phyloP scores from a whole-genome alignment of 2,329 filamentous ascomycete species.

The Tolypocladium album region DNA sequence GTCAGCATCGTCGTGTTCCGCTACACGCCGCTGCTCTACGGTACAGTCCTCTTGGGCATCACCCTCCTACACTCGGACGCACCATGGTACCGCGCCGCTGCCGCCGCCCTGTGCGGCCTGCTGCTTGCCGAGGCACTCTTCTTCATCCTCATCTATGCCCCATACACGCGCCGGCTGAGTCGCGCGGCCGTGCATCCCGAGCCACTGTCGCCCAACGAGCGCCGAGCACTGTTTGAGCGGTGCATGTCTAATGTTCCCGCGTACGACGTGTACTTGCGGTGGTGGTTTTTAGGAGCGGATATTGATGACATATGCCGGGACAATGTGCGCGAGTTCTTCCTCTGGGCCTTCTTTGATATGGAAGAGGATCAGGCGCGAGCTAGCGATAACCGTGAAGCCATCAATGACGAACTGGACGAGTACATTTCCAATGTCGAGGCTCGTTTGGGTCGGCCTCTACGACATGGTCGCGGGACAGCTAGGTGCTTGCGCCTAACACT shows the following conservation, averaged over 20 bases:
- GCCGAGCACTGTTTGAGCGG: conserved; percentile 43
- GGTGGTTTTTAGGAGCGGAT: conserved; percentile 57
- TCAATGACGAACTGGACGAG: conserved; percentile 29
- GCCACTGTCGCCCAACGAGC: conserved; percentile 31
- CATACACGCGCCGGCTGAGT: conserved; percentile 28
- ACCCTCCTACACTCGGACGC: conserved; percentile 2
- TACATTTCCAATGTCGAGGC: conserved; percentile 43
- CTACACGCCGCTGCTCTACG: conserved; percentile 30
- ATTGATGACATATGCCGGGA: conserved; percentile 48
- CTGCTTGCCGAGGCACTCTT: conserved; percentile 30
- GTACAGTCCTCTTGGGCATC: conserved; percentile 16
- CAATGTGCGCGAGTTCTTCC: conserved; percentile 56
- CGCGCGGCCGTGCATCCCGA: conserved; percentile 28
- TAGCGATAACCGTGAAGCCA: conserved; percentile 16
- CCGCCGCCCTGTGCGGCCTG: conserved; percentile 15
- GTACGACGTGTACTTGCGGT: conserved; percentile 43
- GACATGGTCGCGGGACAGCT: conserved; percentile 43
- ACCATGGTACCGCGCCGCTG: not conserved
- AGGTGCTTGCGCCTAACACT: conserved; percentile 52
- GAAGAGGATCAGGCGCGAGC: conserved; percentile 16
- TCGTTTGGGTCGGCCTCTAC: conserved; percentile 37
- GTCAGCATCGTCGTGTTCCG: conserved; percentile 30
- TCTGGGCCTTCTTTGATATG: conserved; percentile 56
- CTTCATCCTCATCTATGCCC: conserved; percentile 29
- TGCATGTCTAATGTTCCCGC: conserved; percentile 45